These are phyloP conservation scores for Fusarium globosum DNA, from an alignment of 2,329 filamentous ascomycete species.

Conservation along the genomic window DNA sequence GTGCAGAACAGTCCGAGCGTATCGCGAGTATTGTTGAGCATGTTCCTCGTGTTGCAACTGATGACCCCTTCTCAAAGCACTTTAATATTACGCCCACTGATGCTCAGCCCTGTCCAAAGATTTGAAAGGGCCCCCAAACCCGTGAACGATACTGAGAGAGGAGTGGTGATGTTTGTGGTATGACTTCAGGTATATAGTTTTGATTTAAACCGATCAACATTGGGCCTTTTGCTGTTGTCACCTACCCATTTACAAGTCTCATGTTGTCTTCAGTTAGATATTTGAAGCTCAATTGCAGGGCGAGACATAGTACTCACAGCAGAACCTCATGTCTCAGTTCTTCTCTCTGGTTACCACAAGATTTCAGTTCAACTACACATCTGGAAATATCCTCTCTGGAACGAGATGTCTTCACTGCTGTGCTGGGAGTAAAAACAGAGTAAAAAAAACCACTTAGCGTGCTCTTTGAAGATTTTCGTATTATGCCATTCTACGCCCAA, in stretches of 20 bases:
- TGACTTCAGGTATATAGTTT: neutral
- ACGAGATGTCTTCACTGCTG: neutral
- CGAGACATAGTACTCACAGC: neutral
- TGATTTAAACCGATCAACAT: too few relatives aligned
- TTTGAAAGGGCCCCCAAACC: neutral
- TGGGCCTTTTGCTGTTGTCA: neutral
- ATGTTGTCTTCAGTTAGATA: neutral
- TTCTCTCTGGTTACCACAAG: neutral
- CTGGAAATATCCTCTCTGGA: neutral
- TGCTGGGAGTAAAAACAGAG: slow-evolving; percentile 9
- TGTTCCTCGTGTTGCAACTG: slow-evolving; percentile 45
- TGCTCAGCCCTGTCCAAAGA: slow-evolving; percentile 30
- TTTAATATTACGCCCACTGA: slow-evolving; percentile 41
- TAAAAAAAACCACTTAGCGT: slow-evolving; percentile 14
- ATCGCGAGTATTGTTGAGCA: slow-evolving; percentile 67
- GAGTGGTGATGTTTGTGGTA: neutral
- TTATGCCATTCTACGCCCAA: slow-evolving; percentile 43
- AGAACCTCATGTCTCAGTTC: neutral
- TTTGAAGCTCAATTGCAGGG: neutral
- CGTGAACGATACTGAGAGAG: neutral
- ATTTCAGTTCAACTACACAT: neutral
- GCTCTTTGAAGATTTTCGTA: slow-evolving; percentile 26
- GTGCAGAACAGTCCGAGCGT: slow-evolving; percentile 56
- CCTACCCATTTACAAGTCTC: neutral
- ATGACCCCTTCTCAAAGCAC: slow-evolving; percentile 46